A percentile compares a stretch with the other conserved stretches of the same genome.
phyloP scores from a whole-genome alignment of 2,329 filamentous ascomycete species.

The Penicillium sp. region DNA sequence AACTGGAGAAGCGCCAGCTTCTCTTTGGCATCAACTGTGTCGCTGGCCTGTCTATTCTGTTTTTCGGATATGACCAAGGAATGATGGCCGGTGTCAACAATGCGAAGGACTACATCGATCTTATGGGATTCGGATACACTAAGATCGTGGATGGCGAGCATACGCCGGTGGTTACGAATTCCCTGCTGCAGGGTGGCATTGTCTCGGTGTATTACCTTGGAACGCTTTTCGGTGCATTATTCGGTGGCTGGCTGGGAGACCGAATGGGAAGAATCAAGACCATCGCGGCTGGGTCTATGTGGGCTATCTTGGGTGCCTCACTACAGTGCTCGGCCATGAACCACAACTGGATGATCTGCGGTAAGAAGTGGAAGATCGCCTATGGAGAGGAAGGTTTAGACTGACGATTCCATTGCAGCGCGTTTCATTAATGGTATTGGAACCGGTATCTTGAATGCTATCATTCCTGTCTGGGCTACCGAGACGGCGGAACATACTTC shows the following conservation, averaged over 20 bases:
- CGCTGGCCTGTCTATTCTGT: constrained; percentile 63
- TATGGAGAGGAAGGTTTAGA: neutral
- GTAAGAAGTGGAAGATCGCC: constrained; percentile 36
- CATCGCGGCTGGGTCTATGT: constrained; percentile 57
- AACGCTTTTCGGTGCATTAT: constrained; percentile 60
- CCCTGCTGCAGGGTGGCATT: constrained; percentile 61
- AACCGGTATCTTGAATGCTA: constrained; percentile 66
- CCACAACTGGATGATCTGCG: constrained; percentile 65
- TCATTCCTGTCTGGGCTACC: constrained; percentile 68
- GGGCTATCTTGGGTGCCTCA: constrained; percentile 58
- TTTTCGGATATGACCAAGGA: constrained; percentile 59
- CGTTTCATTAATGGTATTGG: constrained; percentile 62
- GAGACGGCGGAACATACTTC: constrained; percentile 66
- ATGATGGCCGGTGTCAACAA: constrained; percentile 64
- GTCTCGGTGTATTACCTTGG: constrained; percentile 58
- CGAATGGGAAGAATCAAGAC: constrained; percentile 60
- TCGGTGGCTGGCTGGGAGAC: constrained; percentile 63
- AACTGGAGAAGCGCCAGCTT: constrained; percentile 53
- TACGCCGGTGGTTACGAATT: constrained; percentile 56
- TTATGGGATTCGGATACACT: constrained; percentile 63
- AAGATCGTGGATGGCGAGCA: constrained; percentile 43
- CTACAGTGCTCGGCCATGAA: constrained; percentile 65
- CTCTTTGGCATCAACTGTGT: constrained; percentile 61
- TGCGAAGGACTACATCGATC: constrained; percentile 59
- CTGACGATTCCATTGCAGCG: constrained; percentile 38